Conservation (phyloP, 2,329 filamentous ascomycete genomes). For the Aspergillus quadricinctus region DNA sequence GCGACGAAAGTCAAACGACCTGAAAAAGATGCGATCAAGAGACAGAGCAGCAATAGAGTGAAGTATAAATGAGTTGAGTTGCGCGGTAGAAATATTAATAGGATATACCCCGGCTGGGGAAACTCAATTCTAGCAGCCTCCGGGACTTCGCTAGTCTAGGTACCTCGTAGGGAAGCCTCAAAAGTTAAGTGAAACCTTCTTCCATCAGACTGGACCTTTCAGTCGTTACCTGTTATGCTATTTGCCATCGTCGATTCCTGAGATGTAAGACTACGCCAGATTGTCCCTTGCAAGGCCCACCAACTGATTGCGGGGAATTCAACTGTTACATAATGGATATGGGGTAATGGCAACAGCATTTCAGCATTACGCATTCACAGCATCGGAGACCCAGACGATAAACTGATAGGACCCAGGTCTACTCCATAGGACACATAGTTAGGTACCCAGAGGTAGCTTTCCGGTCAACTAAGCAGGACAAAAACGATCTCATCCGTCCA, state of each 20-base stretch:
- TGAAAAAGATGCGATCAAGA: neutral
- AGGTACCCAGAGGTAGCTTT: too few relatives aligned
- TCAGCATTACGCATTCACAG: too few relatives aligned
- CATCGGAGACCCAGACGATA: too few relatives aligned
- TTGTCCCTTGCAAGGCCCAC: conserved; percentile 9
- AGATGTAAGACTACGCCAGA: neutral
- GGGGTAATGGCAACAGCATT: conserved; percentile 13
- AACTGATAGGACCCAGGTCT: too few relatives aligned
- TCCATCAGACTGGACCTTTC: neutral
- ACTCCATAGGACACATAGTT: too few relatives aligned
- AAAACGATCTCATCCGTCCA: conserved; percentile 3
- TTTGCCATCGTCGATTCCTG: neutral
- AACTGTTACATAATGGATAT: conserved; percentile 22
- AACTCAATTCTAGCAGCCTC: neutral
- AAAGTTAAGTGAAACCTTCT: neutral
- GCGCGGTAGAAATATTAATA: neutral
- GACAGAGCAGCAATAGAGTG: neutral
- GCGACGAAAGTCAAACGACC: neutral
- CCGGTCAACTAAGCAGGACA: neutral
- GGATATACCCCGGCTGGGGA: neutral
- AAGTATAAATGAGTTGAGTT: neutral
- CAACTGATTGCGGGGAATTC: conserved; percentile 3
- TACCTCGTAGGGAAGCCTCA: too few relatives aligned
- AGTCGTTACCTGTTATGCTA: neutral
- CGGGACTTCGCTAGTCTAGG: too few relatives aligned